These are phyloP conservation scores for Podaxis sp. DNA, from an alignment of 768 basidiomycete species.

Conservation along the genomic window DNA sequence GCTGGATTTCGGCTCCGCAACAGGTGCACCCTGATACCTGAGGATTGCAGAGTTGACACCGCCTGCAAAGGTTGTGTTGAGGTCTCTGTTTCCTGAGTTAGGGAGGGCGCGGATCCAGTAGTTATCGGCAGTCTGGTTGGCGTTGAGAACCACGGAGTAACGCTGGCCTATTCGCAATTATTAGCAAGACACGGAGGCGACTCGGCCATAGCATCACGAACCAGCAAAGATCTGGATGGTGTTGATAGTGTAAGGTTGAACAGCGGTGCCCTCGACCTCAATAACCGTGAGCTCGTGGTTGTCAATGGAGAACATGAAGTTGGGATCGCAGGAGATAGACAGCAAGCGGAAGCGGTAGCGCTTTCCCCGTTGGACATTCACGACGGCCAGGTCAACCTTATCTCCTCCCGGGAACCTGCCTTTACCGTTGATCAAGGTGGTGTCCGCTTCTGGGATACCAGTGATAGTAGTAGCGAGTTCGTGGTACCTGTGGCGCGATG, in stretches of 20 bases:
- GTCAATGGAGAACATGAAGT: slow-evolving; percentile 41
- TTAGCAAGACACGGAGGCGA: not conserved
- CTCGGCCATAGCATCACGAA: not conserved
- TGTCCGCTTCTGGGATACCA: slow-evolving; percentile 21
- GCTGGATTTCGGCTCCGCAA: slow-evolving; percentile 25
- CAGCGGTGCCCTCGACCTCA: slow-evolving; percentile 29
- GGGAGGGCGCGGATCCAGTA: slow-evolving; percentile 31
- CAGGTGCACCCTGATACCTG: slow-evolving; percentile 30
- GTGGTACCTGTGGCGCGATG: slow-evolving; percentile 19
- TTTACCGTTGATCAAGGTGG: slow-evolving; percentile 34
- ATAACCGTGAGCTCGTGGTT: slow-evolving; percentile 36
- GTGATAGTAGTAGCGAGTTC: slow-evolving; percentile 15
- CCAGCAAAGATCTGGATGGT: slow-evolving; percentile 17
- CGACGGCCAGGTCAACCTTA: slow-evolving; percentile 23
- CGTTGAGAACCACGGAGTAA: slow-evolving; percentile 33
- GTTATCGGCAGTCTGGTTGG: slow-evolving; percentile 31
- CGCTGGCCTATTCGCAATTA: slow-evolving; percentile 27
- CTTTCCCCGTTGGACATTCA: slow-evolving; percentile 27
- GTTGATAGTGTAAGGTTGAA: slow-evolving; percentile 26
- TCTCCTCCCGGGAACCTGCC: slow-evolving; percentile 33
- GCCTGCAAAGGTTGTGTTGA: slow-evolving; percentile 12
- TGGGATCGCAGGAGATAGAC: slow-evolving; percentile 25
- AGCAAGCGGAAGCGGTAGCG: slow-evolving; percentile 27
- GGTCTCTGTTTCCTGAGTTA: slow-evolving; percentile 15
- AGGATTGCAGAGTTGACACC: slow-evolving; percentile 20